Base-by-base conservation (phyloP, 495 filamentous ascomycete species). In the Evernia prunastri region DNA sequence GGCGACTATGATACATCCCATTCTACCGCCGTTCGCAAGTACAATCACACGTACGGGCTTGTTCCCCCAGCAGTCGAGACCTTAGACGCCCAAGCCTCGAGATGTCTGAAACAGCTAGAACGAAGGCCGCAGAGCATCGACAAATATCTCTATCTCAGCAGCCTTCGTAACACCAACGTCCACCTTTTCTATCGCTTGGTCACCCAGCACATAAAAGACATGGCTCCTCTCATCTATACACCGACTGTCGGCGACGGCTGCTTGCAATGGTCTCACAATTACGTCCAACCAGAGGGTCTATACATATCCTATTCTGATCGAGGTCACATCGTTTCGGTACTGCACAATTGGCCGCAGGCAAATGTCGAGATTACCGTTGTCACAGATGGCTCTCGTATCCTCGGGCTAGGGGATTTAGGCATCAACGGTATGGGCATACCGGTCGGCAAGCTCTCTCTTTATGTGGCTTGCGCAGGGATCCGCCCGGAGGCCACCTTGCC, bases 341-440 rank as follows among this genome's bases (percentile, higher is more conserved):
- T 96, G 66, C 79, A 86, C 73, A 96, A 96, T 73, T 96, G 92
- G 92, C 91, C 90, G 31, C 86, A 92, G 72, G 78, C 79, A 27
- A 84, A 91, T 64, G 91, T 94, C 27, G 92, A 96, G 74, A 98
- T 98, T 72, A 93, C 91, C 71, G 92, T 95, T 71, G 90, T 98
- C 66, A 98, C 94, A 53, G 94, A 98, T 78, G 94, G 94, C 58
- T 96, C 92, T 66, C 88, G 94, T 62, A 98, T 98, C 75, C 84
- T 98, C 63, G 94, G 94, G 62, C 83, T 98, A 39, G 94, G 94
- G 59, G 94, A 98, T 76, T 86, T 98, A 65, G 94, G 94, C 67
- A 87, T 98, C 63, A 96, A 97, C 74, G 94, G 94, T 65, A 96
- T 98, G 84, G 94, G 94, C 63, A 98, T 98, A 77, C 91, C 94